Percentiles rank a stretch among this genome's conserved stretches.
Conservation (phyloP, 495 filamentous ascomycete genomes). For the Podospora sp. region DNA sequence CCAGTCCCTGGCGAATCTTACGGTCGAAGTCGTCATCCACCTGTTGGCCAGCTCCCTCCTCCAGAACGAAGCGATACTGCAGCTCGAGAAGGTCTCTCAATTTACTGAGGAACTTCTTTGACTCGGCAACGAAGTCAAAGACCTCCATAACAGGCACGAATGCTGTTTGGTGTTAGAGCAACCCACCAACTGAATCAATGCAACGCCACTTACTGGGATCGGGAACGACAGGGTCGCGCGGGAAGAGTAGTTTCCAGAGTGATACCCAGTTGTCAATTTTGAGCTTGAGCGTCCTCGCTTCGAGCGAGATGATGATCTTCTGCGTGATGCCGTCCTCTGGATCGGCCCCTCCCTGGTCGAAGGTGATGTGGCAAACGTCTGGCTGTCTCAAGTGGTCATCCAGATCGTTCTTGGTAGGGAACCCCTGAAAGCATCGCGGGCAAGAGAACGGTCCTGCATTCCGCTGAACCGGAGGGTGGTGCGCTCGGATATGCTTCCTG, state of each 20-base stretch:
- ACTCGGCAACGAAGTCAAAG: slow-evolving; percentile 36
- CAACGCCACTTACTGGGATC: slow-evolving; percentile 27
- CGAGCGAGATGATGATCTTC: slow-evolving; percentile 36
- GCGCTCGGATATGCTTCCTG: slow-evolving; percentile 39
- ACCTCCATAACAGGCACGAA: slow-evolving; percentile 39
- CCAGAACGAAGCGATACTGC: slow-evolving; percentile 34
- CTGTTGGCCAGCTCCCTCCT: slow-evolving; percentile 22
- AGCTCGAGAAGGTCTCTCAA: slow-evolving; percentile 34
- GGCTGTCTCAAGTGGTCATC: slow-evolving; percentile 33
- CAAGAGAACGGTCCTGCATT: slow-evolving; percentile 34
- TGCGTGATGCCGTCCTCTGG: slow-evolving; percentile 38
- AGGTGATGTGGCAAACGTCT: slow-evolving; percentile 28
- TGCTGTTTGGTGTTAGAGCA: slow-evolving; percentile 12
- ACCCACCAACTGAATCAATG: background rate
- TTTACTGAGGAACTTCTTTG: slow-evolving; percentile 28
- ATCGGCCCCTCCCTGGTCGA: slow-evolving; percentile 31
- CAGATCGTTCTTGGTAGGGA: slow-evolving; percentile 32
- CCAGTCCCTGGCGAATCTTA: slow-evolving; percentile 35
- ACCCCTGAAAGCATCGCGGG: slow-evolving; percentile 34
- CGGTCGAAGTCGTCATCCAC: slow-evolving; percentile 28
- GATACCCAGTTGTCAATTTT: slow-evolving; percentile 39
- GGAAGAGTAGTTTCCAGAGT: slow-evolving; percentile 36
- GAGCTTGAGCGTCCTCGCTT: slow-evolving; percentile 32
- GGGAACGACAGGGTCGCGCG: slow-evolving; percentile 27
- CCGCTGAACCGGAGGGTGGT: slow-evolving; percentile 35